phyloP scores from a whole-genome alignment of 1,284 basidiomycete species.

The Takashimella koratensis region DNA sequence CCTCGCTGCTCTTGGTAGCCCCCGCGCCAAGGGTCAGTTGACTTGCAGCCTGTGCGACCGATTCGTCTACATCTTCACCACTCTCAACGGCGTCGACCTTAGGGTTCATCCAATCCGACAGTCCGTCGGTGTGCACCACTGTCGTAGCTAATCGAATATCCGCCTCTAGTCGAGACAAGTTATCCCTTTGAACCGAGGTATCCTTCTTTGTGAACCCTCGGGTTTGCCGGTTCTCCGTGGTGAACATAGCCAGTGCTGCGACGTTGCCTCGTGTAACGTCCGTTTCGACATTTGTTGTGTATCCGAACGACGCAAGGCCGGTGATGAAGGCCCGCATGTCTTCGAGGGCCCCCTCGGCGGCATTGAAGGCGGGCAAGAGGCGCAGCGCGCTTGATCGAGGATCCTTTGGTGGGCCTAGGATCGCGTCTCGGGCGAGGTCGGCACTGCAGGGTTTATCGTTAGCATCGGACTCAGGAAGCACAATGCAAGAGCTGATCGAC shows the following conservation, averaged over 20 bases:
- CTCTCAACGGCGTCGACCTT: neutral
- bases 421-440: conserved; percentile 27
- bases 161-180: conserved; percentile 12
- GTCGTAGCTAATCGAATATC: conserved; percentile 20
- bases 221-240: neutral
- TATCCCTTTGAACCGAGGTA: neutral
- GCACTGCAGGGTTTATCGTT: conserved; percentile 13
- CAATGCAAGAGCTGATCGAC: conserved; percentile 1
- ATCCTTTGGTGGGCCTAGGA: neutral
- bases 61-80: conserved; percentile 14
- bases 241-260: neutral
- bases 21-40: conserved; percentile 26
- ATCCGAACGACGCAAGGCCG: neutral
- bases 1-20: conserved; percentile 8
- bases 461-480: neutral
- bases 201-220: no score
- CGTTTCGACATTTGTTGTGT: neutral
- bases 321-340: neutral
- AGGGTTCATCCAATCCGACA: neutral
- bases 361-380: conserved; percentile 12
- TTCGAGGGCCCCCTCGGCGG: conserved; percentile 2
- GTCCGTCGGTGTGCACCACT: conserved; percentile 17
- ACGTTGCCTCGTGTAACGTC: neutral
- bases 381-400: neutral
- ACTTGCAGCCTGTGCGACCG: conserved; percentile 27